Evolutionary conservation across 768 basidiomycete genomes (phyloP).

Genomic region (Rhodotorula graminis): DNA sequence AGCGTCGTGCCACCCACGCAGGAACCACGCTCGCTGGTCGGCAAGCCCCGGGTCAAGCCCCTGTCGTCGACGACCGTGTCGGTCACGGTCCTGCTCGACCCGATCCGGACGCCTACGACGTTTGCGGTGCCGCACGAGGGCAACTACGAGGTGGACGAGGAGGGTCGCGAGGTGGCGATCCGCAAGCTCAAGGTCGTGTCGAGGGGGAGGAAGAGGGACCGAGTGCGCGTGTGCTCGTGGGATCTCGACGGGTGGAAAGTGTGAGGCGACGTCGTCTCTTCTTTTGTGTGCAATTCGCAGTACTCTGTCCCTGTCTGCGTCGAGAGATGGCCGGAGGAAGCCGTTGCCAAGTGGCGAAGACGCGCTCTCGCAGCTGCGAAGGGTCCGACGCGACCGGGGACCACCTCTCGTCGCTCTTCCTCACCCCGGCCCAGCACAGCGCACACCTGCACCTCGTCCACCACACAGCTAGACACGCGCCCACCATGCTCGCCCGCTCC

Average conservation of each 20-base stretch:
- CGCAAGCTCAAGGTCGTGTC: conserved; percentile 31
- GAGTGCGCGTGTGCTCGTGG: conserved; percentile 34
- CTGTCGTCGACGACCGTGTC: conserved; percentile 4
- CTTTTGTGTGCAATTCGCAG: too few species aligned
- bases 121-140: conserved; percentile 11
- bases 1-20: neutral
- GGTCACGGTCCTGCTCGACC: conserved; percentile 23
- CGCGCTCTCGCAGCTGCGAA: too few species aligned
- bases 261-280: neutral
- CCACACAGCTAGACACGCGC: neutral
- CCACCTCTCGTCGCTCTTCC: neutral
- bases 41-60: neutral
- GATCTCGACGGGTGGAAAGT: conserved; percentile 35
- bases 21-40: conserved; percentile 18
- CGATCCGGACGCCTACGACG: conserved; percentile 25
- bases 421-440: too few species aligned
- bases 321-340: too few species aligned
- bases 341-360: too few species aligned
- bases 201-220: conserved; percentile 21
- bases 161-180: conserved; percentile 14
- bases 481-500: conserved; percentile 3
- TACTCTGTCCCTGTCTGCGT: too few species aligned
- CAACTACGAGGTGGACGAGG: conserved; percentile 12
- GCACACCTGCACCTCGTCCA: neutral
- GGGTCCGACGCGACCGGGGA: too few species aligned